These are phyloP conservation scores for Aquilaria agallochum DNA, from an alignment of 441 rosid species.

Conservation along the genomic window DNA sequence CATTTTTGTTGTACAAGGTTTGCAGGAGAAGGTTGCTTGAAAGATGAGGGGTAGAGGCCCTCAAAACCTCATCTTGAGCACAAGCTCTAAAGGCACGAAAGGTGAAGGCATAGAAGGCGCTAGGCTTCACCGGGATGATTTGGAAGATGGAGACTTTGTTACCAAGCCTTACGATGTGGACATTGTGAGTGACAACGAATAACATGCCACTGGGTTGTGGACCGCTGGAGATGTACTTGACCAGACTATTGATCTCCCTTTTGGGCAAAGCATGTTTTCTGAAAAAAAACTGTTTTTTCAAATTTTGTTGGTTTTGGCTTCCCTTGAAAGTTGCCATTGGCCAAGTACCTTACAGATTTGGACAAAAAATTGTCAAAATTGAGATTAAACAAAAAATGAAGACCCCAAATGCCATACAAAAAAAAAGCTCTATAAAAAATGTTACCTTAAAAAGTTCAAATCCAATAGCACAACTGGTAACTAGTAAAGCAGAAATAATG, in stretches of 20 bases:
- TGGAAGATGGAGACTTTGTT: slow-evolving; percentile 91
- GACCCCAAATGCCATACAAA: not conserved
- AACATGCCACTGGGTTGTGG: slow-evolving; percentile 96
- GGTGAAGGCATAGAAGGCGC: slow-evolving; percentile 75
- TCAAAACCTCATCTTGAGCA: slow-evolving; percentile 86
- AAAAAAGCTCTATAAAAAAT: not conserved
- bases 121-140: slow-evolving; percentile 50
- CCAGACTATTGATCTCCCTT: slow-evolving; percentile 76
- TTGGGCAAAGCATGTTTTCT: slow-evolving; percentile 66
- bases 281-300: slow-evolving; percentile 57
- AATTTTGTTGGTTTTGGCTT: slow-evolving; percentile 47
- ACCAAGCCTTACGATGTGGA: slow-evolving; percentile 90
- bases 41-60: slow-evolving; percentile 63
- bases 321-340: slow-evolving; percentile 87
- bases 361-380: not conserved
- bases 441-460: slow-evolving; percentile 53
- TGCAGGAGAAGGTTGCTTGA: slow-evolving; percentile 84
- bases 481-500: slow-evolving; percentile 34
- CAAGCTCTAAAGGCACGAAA: slow-evolving; percentile 96
- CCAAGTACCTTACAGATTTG: slow-evolving; percentile 49
- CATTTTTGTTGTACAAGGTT: slow-evolving; percentile 74
- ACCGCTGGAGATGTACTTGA: slow-evolving; percentile 89
- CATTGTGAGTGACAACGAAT: slow-evolving; percentile 83
- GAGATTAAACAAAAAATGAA: not conserved
- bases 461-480: slow-evolving; percentile 39